Base-by-base conservation (phyloP, 495 filamentous ascomycete species). In the Penicillium cosmopolitanum region DNA sequence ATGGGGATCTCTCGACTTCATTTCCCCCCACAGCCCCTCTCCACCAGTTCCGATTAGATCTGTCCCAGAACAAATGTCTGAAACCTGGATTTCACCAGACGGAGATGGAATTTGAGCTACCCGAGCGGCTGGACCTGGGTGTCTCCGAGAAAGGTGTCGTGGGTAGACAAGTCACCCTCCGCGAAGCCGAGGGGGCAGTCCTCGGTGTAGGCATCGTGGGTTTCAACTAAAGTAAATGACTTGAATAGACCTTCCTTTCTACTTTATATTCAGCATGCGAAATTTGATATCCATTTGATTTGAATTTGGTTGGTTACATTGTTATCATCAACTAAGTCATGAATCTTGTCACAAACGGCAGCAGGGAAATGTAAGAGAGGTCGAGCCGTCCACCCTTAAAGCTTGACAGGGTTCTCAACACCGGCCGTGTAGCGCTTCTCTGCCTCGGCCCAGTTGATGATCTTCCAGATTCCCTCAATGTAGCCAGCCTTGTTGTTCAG, bases 401-500 rank as follows among this genome's bases (percentile, higher is more conserved):
- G 62, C 59, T 75, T 73, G 33, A 73, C 21, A 10, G 42, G 54
- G 11, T 65, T 68, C 52, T 73, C 65, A 18, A 73, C 65, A 5
- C 71, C 77, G 44, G 66, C 63, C 42, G 51, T 65, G 68, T 90
- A 94, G 51, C 95, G 84, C 65, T 87, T 82, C 82, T 96, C 95
- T 3, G 90, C 93, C 43, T 87, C 85, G 70, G 89, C 90, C 95
- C 95, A 98, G 77, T 97, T 97, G 57, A 98, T 82, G 18, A 98
- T 90, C 74, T 96, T 91, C 95, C 95, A 98, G 66, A 98, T 89
- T 34, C 89, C 90, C 43, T 86, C 84, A 61, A 97, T 94, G 75
- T 98, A 98, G 63, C 93, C 91, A 13, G 90, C 95, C 82, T 98
- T 98, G 63, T 94, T 88, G 76, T 97, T 98, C 75, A 96, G 80